phyloP scores from a whole-genome alignment of 202 grass and related monocot genomes.

The Zizania palustris region DNA sequence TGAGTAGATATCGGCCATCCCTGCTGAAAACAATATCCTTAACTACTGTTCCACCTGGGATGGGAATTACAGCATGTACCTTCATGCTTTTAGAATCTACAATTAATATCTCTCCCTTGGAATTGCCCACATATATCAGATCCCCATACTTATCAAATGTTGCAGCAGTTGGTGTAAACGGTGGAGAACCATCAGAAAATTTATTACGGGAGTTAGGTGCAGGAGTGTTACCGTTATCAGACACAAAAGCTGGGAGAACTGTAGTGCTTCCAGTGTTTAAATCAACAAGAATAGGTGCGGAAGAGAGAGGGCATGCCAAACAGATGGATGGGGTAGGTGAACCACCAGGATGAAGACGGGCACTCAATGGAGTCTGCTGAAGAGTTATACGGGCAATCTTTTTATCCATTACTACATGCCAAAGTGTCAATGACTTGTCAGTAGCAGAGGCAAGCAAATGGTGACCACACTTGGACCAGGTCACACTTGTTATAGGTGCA shows the following conservation, averaged over 20 bases:
- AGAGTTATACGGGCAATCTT: slow-evolving; percentile 85
- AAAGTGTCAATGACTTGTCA: slow-evolving; percentile 90
- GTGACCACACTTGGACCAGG: slow-evolving; percentile 87
- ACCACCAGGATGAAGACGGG: slow-evolving; percentile 74
- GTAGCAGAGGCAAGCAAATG: slow-evolving; percentile 94
- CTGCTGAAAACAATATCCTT: slow-evolving; percentile 97
- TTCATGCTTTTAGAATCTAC: slow-evolving; percentile 71
- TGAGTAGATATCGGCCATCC: slow-evolving; percentile 84
- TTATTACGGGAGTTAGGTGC: slow-evolving; percentile 67
- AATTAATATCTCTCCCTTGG: slow-evolving; percentile 95
- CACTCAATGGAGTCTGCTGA: slow-evolving; percentile 92
- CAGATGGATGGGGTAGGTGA: slow-evolving; percentile 67
- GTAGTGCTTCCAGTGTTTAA: slow-evolving; percentile 77
- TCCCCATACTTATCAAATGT: slow-evolving; percentile 88
- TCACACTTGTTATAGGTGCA: slow-evolving; percentile 93
- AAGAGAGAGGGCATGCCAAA: slow-evolving; percentile 93
- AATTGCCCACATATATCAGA: slow-evolving; percentile 95
- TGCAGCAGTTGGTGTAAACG: slow-evolving; percentile 95
- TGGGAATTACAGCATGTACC: slow-evolving; percentile 74
- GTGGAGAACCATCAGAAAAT: slow-evolving; percentile 89
- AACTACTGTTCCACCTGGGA: slow-evolving; percentile 78
- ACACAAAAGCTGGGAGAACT: slow-evolving; percentile 81
- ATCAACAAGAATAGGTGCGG: slow-evolving; percentile 94
- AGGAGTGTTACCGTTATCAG: slow-evolving; percentile 57
- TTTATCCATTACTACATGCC: slow-evolving; percentile 78